phyloP scores from a whole-genome alignment of 1,284 basidiomycete genomes.

The Schizophyllum commune region DNA sequence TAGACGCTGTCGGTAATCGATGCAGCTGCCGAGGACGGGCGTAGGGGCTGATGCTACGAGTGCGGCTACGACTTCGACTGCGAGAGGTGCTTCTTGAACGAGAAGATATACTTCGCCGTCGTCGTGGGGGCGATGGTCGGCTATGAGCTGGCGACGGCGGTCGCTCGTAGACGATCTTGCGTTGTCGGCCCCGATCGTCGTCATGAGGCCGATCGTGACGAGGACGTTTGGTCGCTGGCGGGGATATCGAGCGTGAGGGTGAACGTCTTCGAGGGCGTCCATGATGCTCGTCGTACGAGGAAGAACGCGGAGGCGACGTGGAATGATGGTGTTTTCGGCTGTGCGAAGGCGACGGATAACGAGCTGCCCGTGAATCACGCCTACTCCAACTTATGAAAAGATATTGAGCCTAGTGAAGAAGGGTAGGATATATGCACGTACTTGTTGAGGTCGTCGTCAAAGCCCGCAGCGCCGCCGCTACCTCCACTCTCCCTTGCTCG shows the following conservation, averaged over 20 bases:
- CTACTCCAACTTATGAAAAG: slow-evolving; percentile 38
- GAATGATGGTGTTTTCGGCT: slow-evolving; percentile 40
- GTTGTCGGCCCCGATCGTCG: slow-evolving; percentile 15
- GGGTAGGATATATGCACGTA: slow-evolving; percentile 26
- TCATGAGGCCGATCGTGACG: slow-evolving; percentile 6
- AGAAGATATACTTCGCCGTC: slow-evolving; percentile 41
- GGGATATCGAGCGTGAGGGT: slow-evolving; percentile 46
- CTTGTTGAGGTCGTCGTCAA: slow-evolving; percentile 67
- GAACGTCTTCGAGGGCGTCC: slow-evolving; percentile 60
- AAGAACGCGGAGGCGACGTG: slow-evolving; percentile 43
- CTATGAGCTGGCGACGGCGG: slow-evolving; percentile 20
- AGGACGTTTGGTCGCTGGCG: slow-evolving; percentile 23
- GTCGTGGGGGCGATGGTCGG: slow-evolving; percentile 12
- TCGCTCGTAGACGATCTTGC: slow-evolving; percentile 30
- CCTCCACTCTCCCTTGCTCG: slow-evolving; percentile 44
- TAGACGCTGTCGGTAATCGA: slow-evolving; percentile 40
- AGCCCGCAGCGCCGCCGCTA: slow-evolving; percentile 18
- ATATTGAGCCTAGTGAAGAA: slow-evolving; percentile 9
- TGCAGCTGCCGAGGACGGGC: slow-evolving; percentile 49
- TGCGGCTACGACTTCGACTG: slow-evolving; percentile 45
- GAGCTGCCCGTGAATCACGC: slow-evolving; percentile 34
- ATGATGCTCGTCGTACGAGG: slow-evolving; percentile 54
- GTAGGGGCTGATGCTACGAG: slow-evolving; percentile 43
- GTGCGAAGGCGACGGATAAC: slow-evolving; percentile 19
- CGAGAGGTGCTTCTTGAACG: slow-evolving; percentile 19